Conservation (phyloP, 2,329 filamentous ascomycete genomes). For the Trichoderma brevicompactum region DNA sequence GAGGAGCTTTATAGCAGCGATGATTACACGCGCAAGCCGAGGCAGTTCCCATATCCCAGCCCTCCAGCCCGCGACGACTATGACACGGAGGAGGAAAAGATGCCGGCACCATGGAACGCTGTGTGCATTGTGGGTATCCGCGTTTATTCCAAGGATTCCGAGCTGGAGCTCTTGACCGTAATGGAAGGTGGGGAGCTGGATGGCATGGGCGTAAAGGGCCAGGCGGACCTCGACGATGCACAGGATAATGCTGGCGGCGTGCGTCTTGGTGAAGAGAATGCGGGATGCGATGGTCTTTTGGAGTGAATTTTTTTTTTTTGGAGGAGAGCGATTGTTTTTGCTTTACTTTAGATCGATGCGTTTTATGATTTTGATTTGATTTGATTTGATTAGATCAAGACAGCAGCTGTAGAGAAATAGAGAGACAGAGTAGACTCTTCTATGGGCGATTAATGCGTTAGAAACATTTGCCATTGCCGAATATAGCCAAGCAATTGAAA, state of each 20-base stretch:
- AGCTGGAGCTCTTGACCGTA: conserved; percentile 58
- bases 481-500: background rate
- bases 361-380: background rate
- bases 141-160: conserved; percentile 63
- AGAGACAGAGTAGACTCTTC: background rate
- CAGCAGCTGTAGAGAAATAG: background rate
- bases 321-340: background rate
- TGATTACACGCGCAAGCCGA: conserved; percentile 59
- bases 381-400: too few relatives aligned
- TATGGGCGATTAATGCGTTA: background rate
- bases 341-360: background rate
- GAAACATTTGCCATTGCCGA: background rate
- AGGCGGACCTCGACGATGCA: conserved; percentile 60
- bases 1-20: conserved; percentile 63
- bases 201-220: conserved; percentile 62
- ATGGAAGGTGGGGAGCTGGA: conserved; percentile 60
- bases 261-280: conserved; percentile 34
- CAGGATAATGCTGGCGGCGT: conserved; percentile 59
- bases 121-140: conserved; percentile 64
- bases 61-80: conserved; percentile 46
- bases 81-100: conserved; percentile 61
- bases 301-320: conserved; percentile 26
- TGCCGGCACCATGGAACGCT: conserved; percentile 64
- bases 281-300: conserved; percentile 28
- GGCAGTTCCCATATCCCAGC: conserved; percentile 45